Base-by-base conservation (phyloP, 1,284 basidiomycete genomes). In the Rhodotorula sp. region DNA sequence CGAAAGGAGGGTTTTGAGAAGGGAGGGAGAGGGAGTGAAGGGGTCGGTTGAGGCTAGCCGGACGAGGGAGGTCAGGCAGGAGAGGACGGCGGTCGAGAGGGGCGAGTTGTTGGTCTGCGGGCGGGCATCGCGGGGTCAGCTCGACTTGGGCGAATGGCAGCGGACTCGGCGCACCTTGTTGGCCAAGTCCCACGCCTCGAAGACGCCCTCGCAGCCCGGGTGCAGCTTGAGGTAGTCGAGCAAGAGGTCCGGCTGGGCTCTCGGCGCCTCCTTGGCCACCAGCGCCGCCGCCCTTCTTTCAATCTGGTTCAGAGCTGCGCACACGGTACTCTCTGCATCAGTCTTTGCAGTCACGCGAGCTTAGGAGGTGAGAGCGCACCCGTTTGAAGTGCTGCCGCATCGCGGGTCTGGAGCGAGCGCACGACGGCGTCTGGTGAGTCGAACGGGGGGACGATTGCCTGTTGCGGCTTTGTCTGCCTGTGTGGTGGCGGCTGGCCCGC, bases 51-150 rank as follows among this genome's bases (percentile, higher is more conserved):
- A 71, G 48, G 63, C 53, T 46, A 73, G 67, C 22, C 73, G 71
- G 60, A 74, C 57, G 58, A 74, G 61, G 5, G 71, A 70, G 7
- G 68, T 66, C 52, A 74, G 66, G 59, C 71, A 70, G 11, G 65
- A 62, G 20, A 74, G 62, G 30, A 70, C 68, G n/a, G 68, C 68
- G 29, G 71, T 49, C 13, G 73, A 67, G 27, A 74, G 66, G 8
- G 67, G 71, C 8, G 73, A 71, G 54, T 66, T 70, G 68, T 74
- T 74, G 46, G 66, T 66, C 73, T 74, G 59, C 48, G 17, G 15
- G 24, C 20, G 15, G 9, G 19, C 17, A 24, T 34, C 6, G 5
- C 2, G 32, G 11, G 32, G 24, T 48, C 19, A 64, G 36, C 9
- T 15, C 49, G 29, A 11, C 30, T 10, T 39, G 9, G 11, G 10